Base-by-base conservation (phyloP, 805 yeast species). In the Candida ortonii region DNA sequence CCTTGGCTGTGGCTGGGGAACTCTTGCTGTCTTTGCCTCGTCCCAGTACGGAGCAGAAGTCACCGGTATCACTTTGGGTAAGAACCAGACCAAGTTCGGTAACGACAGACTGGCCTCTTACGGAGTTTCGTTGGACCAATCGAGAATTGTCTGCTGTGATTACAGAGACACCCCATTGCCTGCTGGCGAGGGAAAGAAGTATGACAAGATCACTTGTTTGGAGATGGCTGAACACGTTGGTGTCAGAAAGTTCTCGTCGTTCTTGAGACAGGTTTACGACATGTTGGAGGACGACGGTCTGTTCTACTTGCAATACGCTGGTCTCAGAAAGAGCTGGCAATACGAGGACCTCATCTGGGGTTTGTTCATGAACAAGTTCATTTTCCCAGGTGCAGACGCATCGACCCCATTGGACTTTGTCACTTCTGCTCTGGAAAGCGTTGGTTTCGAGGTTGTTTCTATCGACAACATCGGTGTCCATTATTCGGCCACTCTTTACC, bases 171-270 rank as follows among this genome's bases (percentile, higher is more conserved):
- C 95, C 26, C 96, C 96, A 33, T 65, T 75, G 30, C 81, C 87
- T 36, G 71, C 72, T 37, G 71, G 68, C 45, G 43, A 44, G 12
- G 41, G 51, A 16, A 71, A 67, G 34, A 65, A 65, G 55, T 87
- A 88, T 67, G 78, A 87, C 68, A 85, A 86, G 62, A 87, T 87
- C 57, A 82, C 95, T 23, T 84, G 94, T 65, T 70, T 87, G 58
- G 96, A 87, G 70, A 87, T 87, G 96, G 87, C 95, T 21, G 96
- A 87, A 71, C 96, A 87, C 61, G 96, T 87, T 55, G 96, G 96
- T 57, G 83, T 87, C 50, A 77, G 95, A 62, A 80, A 88, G 57
- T 84, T 87, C 47, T 66, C 77, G 32, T 52, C 81, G 14, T 87
- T 87, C 70, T 68, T 87, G 59, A 65, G 68, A 41, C 96, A 88